Percentiles rank a stretch among this genome's conserved stretches.
Evolutionary conservation across 176 grass and related monocot genomes (phyloP).

Genomic region (Aegilops umbellulata): DNA sequence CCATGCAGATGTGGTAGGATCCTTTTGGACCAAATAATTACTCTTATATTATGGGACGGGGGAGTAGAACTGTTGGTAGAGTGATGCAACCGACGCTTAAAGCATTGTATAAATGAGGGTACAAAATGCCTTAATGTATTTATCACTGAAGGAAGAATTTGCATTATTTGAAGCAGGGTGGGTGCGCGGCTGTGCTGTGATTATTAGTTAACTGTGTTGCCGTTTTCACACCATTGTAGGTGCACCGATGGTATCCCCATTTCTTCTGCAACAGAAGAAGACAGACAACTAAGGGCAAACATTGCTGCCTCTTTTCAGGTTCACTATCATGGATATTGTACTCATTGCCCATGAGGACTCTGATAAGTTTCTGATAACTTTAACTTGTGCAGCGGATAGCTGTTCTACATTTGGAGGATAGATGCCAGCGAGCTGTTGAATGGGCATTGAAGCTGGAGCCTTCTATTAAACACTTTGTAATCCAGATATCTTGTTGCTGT

Average conservation of each 20-base stretch:
- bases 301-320: slow-evolving; percentile 99
- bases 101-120: not conserved
- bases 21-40: not conserved
- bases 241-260: slow-evolving; percentile 51
- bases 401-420: slow-evolving; percentile 98
- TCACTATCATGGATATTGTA: slow-evolving; percentile 1
- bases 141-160: not conserved
- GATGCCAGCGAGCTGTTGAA: slow-evolving; percentile 92
- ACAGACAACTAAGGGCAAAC: slow-evolving; percentile 67
- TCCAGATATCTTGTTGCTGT: slow-evolving; percentile 32
- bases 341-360: slow-evolving; percentile 2
- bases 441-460: slow-evolving; percentile 95
- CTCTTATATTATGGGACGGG: no score
- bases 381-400: slow-evolving; percentile 62
- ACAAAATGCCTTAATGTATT: not conserved
- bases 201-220: slow-evolving; percentile 23
- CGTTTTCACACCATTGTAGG: slow-evolving; percentile 40
- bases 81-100: not conserved
- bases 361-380: slow-evolving; percentile 17
- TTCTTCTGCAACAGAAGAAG: slow-evolving; percentile 59
- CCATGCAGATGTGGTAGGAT: not conserved
- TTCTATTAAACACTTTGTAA: slow-evolving; percentile 92
- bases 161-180: not conserved
- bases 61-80: no score
- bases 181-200: not conserved